phyloP scores from a whole-genome alignment of 495 filamentous ascomycete genomes.

The Hypoxylon trugodes region DNA sequence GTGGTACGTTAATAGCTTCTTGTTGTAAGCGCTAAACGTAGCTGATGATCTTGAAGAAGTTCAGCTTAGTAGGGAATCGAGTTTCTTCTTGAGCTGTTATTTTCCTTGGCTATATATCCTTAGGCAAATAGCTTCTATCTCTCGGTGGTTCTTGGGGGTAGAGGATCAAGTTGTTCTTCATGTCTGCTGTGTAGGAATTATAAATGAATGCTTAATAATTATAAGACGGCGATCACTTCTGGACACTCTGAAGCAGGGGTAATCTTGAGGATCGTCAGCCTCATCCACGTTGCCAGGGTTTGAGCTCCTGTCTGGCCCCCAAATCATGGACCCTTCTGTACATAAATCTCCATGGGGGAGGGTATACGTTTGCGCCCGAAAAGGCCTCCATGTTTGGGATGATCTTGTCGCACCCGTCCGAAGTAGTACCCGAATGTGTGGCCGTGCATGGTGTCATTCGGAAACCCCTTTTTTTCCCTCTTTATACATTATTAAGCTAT shows the following conservation, averaged over 20 bases:
- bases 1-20: background rate
- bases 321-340: constrained; percentile 22
- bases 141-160: no score
- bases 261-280: constrained; percentile 33
- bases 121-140: background rate
- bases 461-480: constrained; percentile 4
- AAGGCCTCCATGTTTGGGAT: constrained; percentile 19
- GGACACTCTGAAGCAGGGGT: constrained; percentile 11
- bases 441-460: background rate
- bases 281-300: constrained; percentile 33
- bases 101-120: background rate
- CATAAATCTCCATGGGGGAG: background rate
- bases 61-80: background rate
- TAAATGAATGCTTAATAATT: no score
- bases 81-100: background rate
- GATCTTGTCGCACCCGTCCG: constrained; percentile 1
- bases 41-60: constrained; percentile 26
- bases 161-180: no score
- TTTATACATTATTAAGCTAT: background rate
- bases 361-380: background rate
- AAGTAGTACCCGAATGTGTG: constrained; percentile 10
- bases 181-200: no score
- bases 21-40: constrained; percentile 34
- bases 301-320: constrained; percentile 22
- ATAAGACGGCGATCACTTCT: no score